Conservation (phyloP, 2,329 filamentous ascomycete genomes). For the Coniella lustricola region DNA sequence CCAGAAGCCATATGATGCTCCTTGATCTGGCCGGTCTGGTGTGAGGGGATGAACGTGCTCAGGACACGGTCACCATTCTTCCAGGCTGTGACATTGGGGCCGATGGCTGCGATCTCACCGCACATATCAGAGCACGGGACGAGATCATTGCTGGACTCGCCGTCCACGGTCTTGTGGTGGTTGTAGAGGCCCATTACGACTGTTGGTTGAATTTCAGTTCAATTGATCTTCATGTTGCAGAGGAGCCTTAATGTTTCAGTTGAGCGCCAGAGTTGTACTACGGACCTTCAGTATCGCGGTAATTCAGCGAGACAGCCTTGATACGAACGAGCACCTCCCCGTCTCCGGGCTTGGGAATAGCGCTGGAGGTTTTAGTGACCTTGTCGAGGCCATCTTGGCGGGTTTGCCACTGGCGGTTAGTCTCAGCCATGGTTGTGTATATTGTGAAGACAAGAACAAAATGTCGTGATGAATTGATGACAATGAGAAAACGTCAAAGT, state of each 20-base stretch:
- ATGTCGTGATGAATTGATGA: background rate
- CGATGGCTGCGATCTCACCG: constrained; percentile 48
- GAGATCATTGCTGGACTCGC: constrained; percentile 32
- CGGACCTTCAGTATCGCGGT: constrained; percentile 42
- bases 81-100: constrained; percentile 36
- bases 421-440: constrained; percentile 1
- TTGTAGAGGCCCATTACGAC: constrained; percentile 61
- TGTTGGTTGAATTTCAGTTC: constrained; percentile 22
- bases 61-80: constrained; percentile 58
- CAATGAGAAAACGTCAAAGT: background rate
- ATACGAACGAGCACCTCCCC: constrained; percentile 47
- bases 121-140: constrained; percentile 67
- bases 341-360: constrained; percentile 39
- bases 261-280: no score
- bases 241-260: no score
- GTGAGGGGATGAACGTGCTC: constrained; percentile 53
- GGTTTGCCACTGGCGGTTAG: constrained; percentile 43
- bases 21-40: constrained; percentile 52
- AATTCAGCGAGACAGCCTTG: constrained; percentile 41
- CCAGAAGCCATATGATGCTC: constrained; percentile 48
- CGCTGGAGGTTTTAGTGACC: constrained; percentile 35
- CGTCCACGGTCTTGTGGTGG: constrained; percentile 50
- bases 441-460: background rate
- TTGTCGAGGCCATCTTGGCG: constrained; percentile 49
- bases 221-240: no score